Evolutionary conservation across 805 yeast species (phyloP).

Genomic region (Grigorovia humatica): DNA sequence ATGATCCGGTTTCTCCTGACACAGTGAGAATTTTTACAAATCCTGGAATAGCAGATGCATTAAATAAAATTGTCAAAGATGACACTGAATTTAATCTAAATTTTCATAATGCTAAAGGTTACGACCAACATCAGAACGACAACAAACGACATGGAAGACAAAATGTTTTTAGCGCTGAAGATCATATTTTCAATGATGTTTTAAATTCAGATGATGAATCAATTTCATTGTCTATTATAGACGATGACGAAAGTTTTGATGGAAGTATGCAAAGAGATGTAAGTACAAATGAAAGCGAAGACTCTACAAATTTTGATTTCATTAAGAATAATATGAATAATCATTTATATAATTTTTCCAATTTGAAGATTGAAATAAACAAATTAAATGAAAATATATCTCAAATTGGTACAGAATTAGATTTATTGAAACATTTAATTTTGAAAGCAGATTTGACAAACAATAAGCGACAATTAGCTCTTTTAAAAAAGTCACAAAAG

Average conservation of each 20-base stretch:
- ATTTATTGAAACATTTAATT: conserved; percentile 55
- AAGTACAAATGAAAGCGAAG: background rate
- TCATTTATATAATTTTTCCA: conserved; percentile 7
- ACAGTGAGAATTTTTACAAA: conserved; percentile 11
- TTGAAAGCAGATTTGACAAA: conserved; percentile 80
- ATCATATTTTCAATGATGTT: background rate
- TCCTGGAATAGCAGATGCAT: conserved; percentile 27
- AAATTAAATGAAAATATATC: conserved; percentile 49
- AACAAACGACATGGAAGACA: background rate
- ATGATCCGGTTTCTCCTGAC: background rate
- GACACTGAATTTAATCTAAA: background rate
- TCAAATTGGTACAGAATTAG: conserved; percentile 48
- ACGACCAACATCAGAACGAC: conserved; percentile 9
- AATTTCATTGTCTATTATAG: no score
- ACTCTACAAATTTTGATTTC: background rate
- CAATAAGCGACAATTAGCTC: conserved; percentile 55
- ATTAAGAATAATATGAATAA: background rate
- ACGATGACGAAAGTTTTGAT: background rate
- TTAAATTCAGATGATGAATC: background rate
- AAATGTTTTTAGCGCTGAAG: background rate
- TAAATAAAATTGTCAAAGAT: conserved; percentile 23
- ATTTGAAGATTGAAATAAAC: conserved; percentile 53
- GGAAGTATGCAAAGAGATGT: background rate
- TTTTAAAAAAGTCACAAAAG: conserved; percentile 55
- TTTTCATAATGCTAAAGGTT: conserved; percentile 1